A percentile compares a stretch with the other conserved stretches of the same genome.
These are phyloP conservation scores for Kodamaea anthophila DNA, from an alignment of 1,139 yeast species.

Conservation along the genomic window DNA sequence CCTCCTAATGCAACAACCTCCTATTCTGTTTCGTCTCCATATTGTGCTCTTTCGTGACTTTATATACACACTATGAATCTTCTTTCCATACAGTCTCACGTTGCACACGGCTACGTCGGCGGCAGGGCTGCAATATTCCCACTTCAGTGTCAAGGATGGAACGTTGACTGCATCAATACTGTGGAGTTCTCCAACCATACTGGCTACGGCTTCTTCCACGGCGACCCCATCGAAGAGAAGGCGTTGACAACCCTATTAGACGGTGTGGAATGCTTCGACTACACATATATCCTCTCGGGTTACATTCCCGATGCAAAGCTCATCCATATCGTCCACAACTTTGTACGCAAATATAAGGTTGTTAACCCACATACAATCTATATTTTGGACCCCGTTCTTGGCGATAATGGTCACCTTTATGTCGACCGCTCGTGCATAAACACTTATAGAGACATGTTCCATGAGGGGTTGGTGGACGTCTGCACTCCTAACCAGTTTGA, in stretches of 20 bases:
- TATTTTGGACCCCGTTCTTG: slow-evolving; percentile 89
- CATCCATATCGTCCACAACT: slow-evolving; percentile 15
- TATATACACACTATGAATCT: slow-evolving; percentile 13
- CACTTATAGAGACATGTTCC: slow-evolving; percentile 53
- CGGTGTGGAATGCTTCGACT: slow-evolving; percentile 8
- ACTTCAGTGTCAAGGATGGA: slow-evolving; percentile 40
- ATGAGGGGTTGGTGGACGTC: slow-evolving; percentile 49
- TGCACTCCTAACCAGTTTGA: slow-evolving; percentile 93
- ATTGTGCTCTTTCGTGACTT: too few species aligned
- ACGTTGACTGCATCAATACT: slow-evolving; percentile 38
- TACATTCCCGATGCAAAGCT: slow-evolving; percentile 32
- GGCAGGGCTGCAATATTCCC: slow-evolving; percentile 39
- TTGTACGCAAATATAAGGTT: slow-evolving; percentile 10
- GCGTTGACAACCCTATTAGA: slow-evolving; percentile 9
- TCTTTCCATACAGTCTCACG: slow-evolving; percentile 40
- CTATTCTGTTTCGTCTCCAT: too few species aligned
- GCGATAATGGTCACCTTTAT: slow-evolving; percentile 81
- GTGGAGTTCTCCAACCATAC: slow-evolving; percentile 41
- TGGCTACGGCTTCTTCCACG: slow-evolving; percentile 39
- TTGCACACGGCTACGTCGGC: slow-evolving; percentile 44
- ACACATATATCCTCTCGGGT: slow-evolving; percentile 22
- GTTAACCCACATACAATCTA: slow-evolving; percentile 30
- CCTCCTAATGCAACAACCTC: too few species aligned
- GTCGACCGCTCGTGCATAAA: slow-evolving; percentile 67
- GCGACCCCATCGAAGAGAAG: slow-evolving; percentile 13